A percentile compares a stretch with the other conserved stretches of the same genome.
These are phyloP conservation scores for Fusarium pininemorale DNA, from an alignment of 2,329 filamentous ascomycete genomes.

Conservation along the genomic window DNA sequence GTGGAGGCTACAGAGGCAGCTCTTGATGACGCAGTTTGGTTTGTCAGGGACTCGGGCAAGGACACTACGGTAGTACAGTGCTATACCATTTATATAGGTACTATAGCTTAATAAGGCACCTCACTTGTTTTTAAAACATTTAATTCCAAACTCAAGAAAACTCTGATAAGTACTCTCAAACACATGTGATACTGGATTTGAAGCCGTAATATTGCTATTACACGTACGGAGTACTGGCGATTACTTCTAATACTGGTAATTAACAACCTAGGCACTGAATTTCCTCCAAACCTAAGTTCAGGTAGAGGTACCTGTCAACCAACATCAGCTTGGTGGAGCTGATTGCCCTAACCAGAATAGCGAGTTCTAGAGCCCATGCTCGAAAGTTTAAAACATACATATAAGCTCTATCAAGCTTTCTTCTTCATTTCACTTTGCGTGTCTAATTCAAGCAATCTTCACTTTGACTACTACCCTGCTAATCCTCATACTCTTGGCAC, in stretches of 20 bases:
- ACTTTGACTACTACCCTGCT: neutral
- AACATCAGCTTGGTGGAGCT: neutral
- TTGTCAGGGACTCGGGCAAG: conserved; percentile 12
- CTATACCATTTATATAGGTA: no score
- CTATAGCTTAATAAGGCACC: neutral
- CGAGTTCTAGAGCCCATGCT: neutral
- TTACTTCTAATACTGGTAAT: neutral
- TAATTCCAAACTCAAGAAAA: neutral
- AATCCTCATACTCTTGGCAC: neutral
- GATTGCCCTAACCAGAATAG: conserved; percentile 19
- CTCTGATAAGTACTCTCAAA: neutral
- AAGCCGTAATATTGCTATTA: neutral
- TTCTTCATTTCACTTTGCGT: conserved; percentile 20
- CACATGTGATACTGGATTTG: neutral
- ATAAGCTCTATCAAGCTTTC: conserved; percentile 22
- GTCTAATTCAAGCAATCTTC: neutral
- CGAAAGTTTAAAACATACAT: conserved; percentile 6
- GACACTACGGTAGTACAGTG: neutral
- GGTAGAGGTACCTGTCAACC: neutral
- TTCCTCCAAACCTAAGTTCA: neutral
- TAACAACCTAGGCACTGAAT: neutral
- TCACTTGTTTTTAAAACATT: neutral
- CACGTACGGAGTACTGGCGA: neutral
- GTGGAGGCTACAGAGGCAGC: conserved; percentile 44
- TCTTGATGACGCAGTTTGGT: conserved; percentile 48